Conservation (phyloP, 2,329 filamentous ascomycete genomes). For the Fusarium solani-melongenae region DNA sequence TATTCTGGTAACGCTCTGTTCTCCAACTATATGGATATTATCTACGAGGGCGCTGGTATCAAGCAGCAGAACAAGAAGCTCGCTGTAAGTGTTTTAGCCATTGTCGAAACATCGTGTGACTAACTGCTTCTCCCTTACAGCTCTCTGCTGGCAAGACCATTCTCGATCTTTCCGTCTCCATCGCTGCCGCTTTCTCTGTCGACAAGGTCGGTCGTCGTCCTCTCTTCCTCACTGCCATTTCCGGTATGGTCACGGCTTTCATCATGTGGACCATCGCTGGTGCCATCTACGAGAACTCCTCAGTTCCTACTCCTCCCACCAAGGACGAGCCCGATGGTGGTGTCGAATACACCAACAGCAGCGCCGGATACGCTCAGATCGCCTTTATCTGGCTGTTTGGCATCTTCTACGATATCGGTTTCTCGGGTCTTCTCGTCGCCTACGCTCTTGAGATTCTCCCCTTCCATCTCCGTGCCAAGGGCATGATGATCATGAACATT, state of each 20-base stretch:
- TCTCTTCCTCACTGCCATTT: slow-evolving; percentile 62
- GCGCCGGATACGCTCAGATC: slow-evolving; percentile 64
- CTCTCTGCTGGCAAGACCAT: slow-evolving; percentile 68
- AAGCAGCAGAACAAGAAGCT: slow-evolving; percentile 66
- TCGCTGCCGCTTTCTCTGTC: slow-evolving; percentile 62
- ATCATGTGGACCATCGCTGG: slow-evolving; percentile 64
- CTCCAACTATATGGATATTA: slow-evolving; percentile 73
- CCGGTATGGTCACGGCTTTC: slow-evolving; percentile 61
- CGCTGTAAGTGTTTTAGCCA: slow-evolving; percentile 50
- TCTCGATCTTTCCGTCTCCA: slow-evolving; percentile 67
- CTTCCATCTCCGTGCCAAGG: slow-evolving; percentile 67
- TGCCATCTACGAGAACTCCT: slow-evolving; percentile 61
- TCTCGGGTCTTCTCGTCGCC: slow-evolving; percentile 66
- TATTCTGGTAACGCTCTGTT: slow-evolving; percentile 76
- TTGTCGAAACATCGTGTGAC: neutral
- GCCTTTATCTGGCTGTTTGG: slow-evolving; percentile 70
- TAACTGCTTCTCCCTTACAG: slow-evolving; percentile 22
- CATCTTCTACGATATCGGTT: slow-evolving; percentile 69
- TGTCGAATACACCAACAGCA: slow-evolving; percentile 51
- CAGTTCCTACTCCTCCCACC: slow-evolving; percentile 23
- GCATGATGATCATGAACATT: slow-evolving; percentile 74
- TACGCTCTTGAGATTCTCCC: slow-evolving; percentile 70
- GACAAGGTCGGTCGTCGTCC: slow-evolving; percentile 64
- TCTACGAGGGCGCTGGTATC: slow-evolving; percentile 72
- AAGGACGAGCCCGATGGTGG: slow-evolving; percentile 33